Evolutionary conservation across 257 asterid species (phyloP).

Genomic region (Lantana camara): DNA sequence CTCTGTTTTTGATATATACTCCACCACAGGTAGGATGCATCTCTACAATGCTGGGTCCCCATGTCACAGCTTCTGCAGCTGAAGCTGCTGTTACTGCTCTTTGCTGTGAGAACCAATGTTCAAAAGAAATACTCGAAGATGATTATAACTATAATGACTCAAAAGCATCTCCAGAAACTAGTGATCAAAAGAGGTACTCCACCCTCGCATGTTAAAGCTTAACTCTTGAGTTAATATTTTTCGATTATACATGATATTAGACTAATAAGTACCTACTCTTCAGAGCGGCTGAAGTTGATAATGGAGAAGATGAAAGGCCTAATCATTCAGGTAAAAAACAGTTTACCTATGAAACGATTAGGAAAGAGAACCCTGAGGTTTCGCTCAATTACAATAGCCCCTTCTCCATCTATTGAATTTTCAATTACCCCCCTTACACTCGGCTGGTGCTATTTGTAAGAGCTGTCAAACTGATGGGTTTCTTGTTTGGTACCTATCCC

Average conservation of each 20-base stretch:
- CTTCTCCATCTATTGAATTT: too few relatives aligned
- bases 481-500: too few relatives aligned
- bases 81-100: slow-evolving; percentile 92
- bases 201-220: background rate
- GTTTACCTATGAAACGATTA: background rate
- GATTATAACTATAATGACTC: slow-evolving; percentile 42
- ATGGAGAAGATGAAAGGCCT: slow-evolving; percentile 39
- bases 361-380: too few relatives aligned
- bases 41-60: slow-evolving; percentile 73
- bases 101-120: slow-evolving; percentile 86
- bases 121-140: slow-evolving; percentile 71
- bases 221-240: slow-evolving; percentile 5
- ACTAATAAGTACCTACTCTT: slow-evolving; percentile 9
- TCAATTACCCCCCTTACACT: too few relatives aligned
- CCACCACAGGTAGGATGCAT: slow-evolving; percentile 73
- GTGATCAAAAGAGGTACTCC: slow-evolving; percentile 53
- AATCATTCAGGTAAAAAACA: slow-evolving; percentile 52
- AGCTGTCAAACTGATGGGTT: too few relatives aligned
- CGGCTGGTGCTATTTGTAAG: too few relatives aligned
- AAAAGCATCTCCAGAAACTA: slow-evolving; percentile 42
- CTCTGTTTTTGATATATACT: slow-evolving; percentile 27
- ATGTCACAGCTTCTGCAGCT: slow-evolving; percentile 72
- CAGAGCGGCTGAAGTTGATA: slow-evolving; percentile 48
- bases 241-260: slow-evolving; percentile 24
- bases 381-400: too few relatives aligned